A percentile compares a stretch with the other conserved stretches of the same genome.
These are phyloP conservation scores for Globisporangium canariense DNA, from an alignment of 352 stramenopile species.

Conservation along the genomic window DNA sequence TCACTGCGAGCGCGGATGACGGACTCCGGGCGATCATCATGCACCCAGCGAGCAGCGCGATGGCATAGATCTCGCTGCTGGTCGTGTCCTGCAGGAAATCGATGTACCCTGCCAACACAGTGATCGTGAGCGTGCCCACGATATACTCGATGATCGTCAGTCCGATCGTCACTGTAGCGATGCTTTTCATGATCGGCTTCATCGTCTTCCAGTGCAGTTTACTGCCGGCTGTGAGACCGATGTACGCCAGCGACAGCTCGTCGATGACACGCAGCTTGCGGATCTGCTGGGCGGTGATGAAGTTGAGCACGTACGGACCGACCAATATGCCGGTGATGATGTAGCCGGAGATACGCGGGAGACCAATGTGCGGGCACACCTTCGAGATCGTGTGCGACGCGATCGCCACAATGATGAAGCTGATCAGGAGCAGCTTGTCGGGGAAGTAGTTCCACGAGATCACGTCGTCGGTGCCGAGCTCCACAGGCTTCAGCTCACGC, in stretches of 20 bases:
- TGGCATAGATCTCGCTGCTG: conserved; percentile 54
- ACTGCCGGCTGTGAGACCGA: conserved; percentile 53
- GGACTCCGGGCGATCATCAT: conserved; percentile 74
- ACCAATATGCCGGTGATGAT: conserved; percentile 61
- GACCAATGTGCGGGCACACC: conserved; percentile 49
- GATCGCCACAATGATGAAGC: conserved; percentile 58
- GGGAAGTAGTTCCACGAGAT: conserved; percentile 55
- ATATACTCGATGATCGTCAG: conserved; percentile 61
- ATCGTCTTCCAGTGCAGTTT: conserved; percentile 67
- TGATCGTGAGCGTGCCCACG: conserved; percentile 60
- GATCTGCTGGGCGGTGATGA: conserved; percentile 42
- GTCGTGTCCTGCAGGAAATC: conserved; percentile 62
- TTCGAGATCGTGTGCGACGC: conserved; percentile 61
- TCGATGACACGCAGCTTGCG: conserved; percentile 54
- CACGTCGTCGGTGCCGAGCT: conserved; percentile 44
- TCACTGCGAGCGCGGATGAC: conserved; percentile 62
- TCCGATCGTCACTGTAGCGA: conserved; percentile 43
- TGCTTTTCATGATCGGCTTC: conserved; percentile 59
- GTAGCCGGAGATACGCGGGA: conserved; percentile 67
- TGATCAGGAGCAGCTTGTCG: conserved; percentile 43
- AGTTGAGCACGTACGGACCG: conserved; percentile 61
- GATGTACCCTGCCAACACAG: conserved; percentile 51
- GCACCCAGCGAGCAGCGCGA: conserved; percentile 55
- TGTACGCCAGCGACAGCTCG: conserved; percentile 65
- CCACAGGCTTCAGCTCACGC: conserved; percentile 56